Conservation (phyloP, 495 filamentous ascomycete genomes). For the Neurospora africana region DNA sequence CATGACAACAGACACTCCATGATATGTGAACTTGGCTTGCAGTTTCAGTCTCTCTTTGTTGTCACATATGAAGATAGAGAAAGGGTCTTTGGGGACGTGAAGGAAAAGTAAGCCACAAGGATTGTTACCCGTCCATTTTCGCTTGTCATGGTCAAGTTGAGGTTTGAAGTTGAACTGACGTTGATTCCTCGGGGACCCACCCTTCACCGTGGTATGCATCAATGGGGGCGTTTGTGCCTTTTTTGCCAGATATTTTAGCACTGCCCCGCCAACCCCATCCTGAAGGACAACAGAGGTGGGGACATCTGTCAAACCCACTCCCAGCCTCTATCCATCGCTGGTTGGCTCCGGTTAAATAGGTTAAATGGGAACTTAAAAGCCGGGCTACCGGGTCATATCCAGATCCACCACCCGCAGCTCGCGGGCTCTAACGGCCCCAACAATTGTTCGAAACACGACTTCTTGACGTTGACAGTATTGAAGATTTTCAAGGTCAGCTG, state of each 20-base stretch:
- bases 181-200: neutral
- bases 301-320: slow-evolving; percentile 2
- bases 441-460: neutral
- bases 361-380: slow-evolving; percentile 19
- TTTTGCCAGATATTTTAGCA: neutral
- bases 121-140: neutral
- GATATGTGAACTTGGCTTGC: neutral
- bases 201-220: slow-evolving; percentile 3
- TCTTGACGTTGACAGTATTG: neutral
- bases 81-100: neutral
- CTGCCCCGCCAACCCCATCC: neutral
- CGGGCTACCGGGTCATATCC: slow-evolving; percentile 25
- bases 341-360: slow-evolving; percentile 18
- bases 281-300: neutral
- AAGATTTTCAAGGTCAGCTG: neutral
- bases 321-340: slow-evolving; percentile 1
- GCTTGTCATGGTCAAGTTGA: neutral
- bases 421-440: slow-evolving; percentile 4
- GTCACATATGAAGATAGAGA: neutral
- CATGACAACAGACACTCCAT: neutral
- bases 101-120: neutral
- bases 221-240: slow-evolving; percentile 1
- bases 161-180: neutral
- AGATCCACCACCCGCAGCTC: neutral
- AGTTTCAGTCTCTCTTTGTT: neutral